A percentile compares a stretch with the other conserved stretches of the same genome.
Conservation (phyloP, 441 rosid genomes). For the Populus hybrid region DNA sequence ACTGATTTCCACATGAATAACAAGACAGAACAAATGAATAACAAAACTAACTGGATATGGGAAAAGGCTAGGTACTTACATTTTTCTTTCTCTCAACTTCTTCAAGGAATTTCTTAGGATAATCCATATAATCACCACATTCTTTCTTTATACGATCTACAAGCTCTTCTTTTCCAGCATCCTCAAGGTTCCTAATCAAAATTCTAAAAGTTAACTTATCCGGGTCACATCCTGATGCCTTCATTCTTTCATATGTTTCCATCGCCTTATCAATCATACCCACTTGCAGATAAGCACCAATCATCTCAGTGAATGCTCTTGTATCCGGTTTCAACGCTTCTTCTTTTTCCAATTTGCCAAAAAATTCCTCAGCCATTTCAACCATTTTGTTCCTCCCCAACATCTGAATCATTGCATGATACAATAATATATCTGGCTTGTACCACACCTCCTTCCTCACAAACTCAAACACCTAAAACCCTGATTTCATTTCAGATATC, state of each 20-base stretch:
- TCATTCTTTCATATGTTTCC: constrained; percentile 43
- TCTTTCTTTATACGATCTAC: constrained; percentile 41
- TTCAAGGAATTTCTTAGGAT: constrained; percentile 48
- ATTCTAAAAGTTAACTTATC: constrained; percentile 49
- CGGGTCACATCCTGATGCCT: constrained; percentile 45
- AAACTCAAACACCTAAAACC: constrained; percentile 45
- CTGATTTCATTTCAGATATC: constrained; percentile 28
- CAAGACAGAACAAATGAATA: constrained; percentile 1
- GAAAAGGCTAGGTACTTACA: constrained; percentile 25
- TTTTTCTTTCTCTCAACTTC: constrained; percentile 34
- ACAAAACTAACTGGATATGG: not conserved
- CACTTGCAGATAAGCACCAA: constrained; percentile 47
- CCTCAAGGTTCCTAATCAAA: constrained; percentile 53
- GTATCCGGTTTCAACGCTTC: constrained; percentile 53
- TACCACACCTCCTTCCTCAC: constrained; percentile 53
- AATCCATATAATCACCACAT: constrained; percentile 39
- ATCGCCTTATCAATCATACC: constrained; percentile 54
- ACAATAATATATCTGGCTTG: constrained; percentile 38
- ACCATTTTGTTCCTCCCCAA: constrained; percentile 45
- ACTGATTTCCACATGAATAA: not conserved
- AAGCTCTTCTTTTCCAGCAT: constrained; percentile 45
- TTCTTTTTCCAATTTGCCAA: constrained; percentile 33
- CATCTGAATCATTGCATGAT: constrained; percentile 41
- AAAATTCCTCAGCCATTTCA: constrained; percentile 43
- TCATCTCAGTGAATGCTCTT: constrained; percentile 54